Percentiles rank a stretch among this genome's conserved stretches.
phyloP scores from a whole-genome alignment of 352 stramenopile species.

The Phytophthora gonapodyides region DNA sequence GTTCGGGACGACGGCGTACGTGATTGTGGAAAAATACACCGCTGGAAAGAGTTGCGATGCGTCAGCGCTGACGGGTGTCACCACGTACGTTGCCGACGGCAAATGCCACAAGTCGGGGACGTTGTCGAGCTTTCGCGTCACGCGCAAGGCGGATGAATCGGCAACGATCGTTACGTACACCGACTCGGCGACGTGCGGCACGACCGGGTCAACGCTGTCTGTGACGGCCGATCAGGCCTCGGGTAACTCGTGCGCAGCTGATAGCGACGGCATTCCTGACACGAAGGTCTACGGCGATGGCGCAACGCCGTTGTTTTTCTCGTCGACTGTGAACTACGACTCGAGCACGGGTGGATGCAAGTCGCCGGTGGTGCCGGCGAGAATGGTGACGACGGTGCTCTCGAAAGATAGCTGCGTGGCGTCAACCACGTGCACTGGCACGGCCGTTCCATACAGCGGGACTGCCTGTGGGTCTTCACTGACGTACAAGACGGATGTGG shows the following conservation, averaged over 20 bases:
- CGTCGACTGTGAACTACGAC: neutral
- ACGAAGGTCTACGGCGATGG: constrained; percentile 10
- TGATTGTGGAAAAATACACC: too few species aligned
- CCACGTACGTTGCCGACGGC: too few species aligned
- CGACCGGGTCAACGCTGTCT: neutral
- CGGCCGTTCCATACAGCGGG: too few species aligned
- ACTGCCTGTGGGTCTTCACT: too few species aligned
- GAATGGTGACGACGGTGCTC: constrained; percentile 2
- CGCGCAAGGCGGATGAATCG: neutral
- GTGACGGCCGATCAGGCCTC: neutral
- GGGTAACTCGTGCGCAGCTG: neutral
- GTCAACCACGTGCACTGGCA: too few species aligned
- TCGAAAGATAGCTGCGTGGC: too few species aligned
- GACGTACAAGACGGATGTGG: neutral
- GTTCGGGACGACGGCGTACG: too few species aligned
- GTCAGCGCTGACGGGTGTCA: too few species aligned
- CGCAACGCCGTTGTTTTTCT: neutral
- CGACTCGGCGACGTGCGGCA: neutral
- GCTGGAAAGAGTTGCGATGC: too few species aligned
- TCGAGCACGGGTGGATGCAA: neutral
- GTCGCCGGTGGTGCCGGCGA: constrained; percentile 1
- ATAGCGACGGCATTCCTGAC: neutral
- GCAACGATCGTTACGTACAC: neutral
- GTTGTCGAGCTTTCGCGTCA: neutral
- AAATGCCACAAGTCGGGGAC: too few species aligned